Percentiles rank a stretch among this genome's conserved stretches.
phyloP scores from a whole-genome alignment of 805 yeast genomes.

The Cyberlindnera maclurae region DNA sequence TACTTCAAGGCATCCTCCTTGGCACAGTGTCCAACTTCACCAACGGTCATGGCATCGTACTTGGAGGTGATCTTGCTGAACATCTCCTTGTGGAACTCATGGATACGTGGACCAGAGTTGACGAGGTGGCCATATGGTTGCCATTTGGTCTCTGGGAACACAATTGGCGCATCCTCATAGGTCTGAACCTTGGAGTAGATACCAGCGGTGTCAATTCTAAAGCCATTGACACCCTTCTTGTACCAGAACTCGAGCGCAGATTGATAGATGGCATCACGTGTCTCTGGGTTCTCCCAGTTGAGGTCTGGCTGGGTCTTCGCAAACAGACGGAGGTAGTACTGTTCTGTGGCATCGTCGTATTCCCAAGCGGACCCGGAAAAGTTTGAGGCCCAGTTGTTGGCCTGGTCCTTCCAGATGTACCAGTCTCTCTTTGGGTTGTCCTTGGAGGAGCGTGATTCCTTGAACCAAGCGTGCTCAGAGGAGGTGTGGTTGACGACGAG shows the following conservation, averaged over 20 bases:
- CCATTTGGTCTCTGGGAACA: slow-evolving; percentile 31
- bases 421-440: slow-evolving; percentile 52
- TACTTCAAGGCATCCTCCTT: slow-evolving; percentile 37
- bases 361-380: slow-evolving; percentile 54
- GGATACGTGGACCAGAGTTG: slow-evolving; percentile 47
- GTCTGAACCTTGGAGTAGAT: slow-evolving; percentile 41
- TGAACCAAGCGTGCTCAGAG: slow-evolving; percentile 49
- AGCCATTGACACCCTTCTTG: slow-evolving; percentile 50
- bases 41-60: slow-evolving; percentile 50
- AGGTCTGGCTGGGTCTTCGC: slow-evolving; percentile 52
- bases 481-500: slow-evolving; percentile 56
- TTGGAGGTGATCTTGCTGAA: slow-evolving; percentile 33
- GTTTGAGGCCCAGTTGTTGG: slow-evolving; percentile 48
- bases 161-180: slow-evolving; percentile 43
- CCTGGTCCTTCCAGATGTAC: slow-evolving; percentile 53
- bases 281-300: slow-evolving; percentile 47
- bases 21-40: slow-evolving; percentile 42
- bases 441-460: slow-evolving; percentile 44
- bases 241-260: slow-evolving; percentile 47
- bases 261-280: slow-evolving; percentile 32
- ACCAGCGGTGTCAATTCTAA: slow-evolving; percentile 51
- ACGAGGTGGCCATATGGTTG: slow-evolving; percentile 32
- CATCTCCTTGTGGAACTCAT: slow-evolving; percentile 51
- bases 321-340: slow-evolving; percentile 48
- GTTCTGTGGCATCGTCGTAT: slow-evolving; percentile 45